Conservation (phyloP, 1,284 basidiomycete species). For the Puccinia coronata region DNA sequence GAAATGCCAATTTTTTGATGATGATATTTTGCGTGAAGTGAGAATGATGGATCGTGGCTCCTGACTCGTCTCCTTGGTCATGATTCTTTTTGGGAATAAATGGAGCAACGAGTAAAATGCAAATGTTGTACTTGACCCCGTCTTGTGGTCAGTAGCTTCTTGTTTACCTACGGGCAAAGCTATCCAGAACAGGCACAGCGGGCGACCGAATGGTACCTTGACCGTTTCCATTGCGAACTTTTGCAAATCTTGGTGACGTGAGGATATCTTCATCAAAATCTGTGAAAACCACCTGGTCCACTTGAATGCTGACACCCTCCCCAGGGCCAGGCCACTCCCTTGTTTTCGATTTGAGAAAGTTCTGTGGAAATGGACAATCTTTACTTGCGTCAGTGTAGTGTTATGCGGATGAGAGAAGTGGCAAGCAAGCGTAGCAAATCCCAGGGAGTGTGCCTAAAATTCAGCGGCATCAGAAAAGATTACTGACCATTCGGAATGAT, state of each 20-base stretch:
- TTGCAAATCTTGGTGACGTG: slow-evolving; percentile 16
- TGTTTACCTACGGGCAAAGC: not conserved
- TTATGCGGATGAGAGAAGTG: not conserved
- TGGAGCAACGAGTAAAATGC: not conserved
- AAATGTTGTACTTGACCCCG: not conserved
- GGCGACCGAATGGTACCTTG: slow-evolving; percentile 2
- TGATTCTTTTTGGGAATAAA: not conserved
- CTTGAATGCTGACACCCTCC: slow-evolving; percentile 23
- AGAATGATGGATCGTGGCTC: too few relatives aligned
- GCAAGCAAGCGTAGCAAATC: not conserved
- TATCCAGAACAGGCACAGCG: slow-evolving; percentile 19
- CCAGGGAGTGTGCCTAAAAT: not conserved
- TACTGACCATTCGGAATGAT: slow-evolving; percentile 34
- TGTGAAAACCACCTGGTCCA: slow-evolving; percentile 37
- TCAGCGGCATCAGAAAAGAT: not conserved
- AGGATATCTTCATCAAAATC: slow-evolving; percentile 36
- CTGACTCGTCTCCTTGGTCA: too few relatives aligned
- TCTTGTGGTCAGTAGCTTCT: too few relatives aligned
- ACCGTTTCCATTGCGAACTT: slow-evolving; percentile 20
- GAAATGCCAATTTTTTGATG: too few relatives aligned
- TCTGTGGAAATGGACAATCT: not conserved
- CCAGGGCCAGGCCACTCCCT: slow-evolving; percentile 16
- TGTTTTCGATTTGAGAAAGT: slow-evolving; percentile 25
- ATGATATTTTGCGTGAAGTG: too few relatives aligned
- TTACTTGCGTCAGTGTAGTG: not conserved